Base-by-base conservation (phyloP, 2,329 filamentous ascomycete genomes). In the Penicillium nordicum region DNA sequence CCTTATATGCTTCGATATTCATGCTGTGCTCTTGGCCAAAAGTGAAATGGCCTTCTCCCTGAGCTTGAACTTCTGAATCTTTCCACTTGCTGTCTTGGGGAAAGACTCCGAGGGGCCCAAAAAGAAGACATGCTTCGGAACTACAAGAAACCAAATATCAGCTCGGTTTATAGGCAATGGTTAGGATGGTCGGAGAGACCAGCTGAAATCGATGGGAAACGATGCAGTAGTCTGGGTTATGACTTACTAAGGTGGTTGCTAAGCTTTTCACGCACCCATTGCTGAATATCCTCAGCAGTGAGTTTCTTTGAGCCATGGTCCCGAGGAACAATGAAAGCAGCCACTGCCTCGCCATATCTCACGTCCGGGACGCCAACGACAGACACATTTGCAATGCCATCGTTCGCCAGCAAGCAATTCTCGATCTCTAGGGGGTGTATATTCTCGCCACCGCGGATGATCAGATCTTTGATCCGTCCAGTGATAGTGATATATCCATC, bases 401-500 rank as follows among this genome's bases (percentile, higher is more conserved):
- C 80, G 69, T 93, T 87, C 40, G 84, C 83, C 59, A 96, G 85
- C 6, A 97, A 80, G 63, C 86, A 93, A 69, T 95, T 92, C 73
- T 99, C 94, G 3, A 97, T 82, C 73, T 97, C 94, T 6, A 96
- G 80, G 0, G 94, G 94, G 72, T 96, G 90, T 54, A 97, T 96
- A 71, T 99, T 99, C 72, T 97, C 94, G 25, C 94, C 94, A 29
- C 90, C 93, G 27, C 91, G 84, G 70, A 97, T 97, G 66, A 99
- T 97, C 53, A 97, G 76, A 71, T 99, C 94, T 75, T 97, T 97
- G 69, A 96, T 93, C 16, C 92, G 82, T 3, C 92, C 91, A 0
- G 92, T 97, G 68, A 97, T 96, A 64, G 84, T 83, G 2, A 97
- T 84, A 70, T 92, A 97, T 2, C 93, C 94, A 29, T 92, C 81